A percentile compares a stretch with the other conserved stretches of the same genome.
phyloP scores from a whole-genome alignment of 2,329 filamentous ascomycete genomes.

The Calonectria honghensis region DNA sequence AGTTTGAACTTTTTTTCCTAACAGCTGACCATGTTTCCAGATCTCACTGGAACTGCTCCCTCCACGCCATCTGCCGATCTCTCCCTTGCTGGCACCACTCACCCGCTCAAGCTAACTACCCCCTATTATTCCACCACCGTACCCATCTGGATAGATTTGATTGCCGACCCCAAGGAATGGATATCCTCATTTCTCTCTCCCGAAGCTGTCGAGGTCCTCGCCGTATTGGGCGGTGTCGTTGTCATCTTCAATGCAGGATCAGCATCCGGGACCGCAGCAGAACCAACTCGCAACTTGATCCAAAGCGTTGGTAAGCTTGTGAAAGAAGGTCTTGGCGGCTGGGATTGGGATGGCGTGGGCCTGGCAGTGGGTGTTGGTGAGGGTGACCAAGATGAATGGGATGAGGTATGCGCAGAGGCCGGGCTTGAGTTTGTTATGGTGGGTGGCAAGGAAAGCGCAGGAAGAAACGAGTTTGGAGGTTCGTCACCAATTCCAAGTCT shows the following conservation, averaged over 20 bases:
- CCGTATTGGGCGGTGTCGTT: slow-evolving; percentile 76
- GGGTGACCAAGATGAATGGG: slow-evolving; percentile 74
- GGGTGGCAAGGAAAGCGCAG: slow-evolving; percentile 60
- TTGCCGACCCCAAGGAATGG: slow-evolving; percentile 72
- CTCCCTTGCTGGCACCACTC: slow-evolving; percentile 76
- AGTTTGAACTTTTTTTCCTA: slow-evolving; percentile 6
- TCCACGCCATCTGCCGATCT: slow-evolving; percentile 59
- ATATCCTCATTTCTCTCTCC: slow-evolving; percentile 74
- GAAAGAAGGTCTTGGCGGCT: slow-evolving; percentile 74
- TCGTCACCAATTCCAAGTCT: slow-evolving; percentile 45
- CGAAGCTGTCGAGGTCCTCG: slow-evolving; percentile 78
- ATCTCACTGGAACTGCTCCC: slow-evolving; percentile 70
- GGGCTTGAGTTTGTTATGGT: slow-evolving; percentile 79
- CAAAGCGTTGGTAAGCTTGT: slow-evolving; percentile 73
- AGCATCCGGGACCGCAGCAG: slow-evolving; percentile 34
- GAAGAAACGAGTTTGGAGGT: slow-evolving; percentile 76
- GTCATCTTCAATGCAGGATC: slow-evolving; percentile 60
- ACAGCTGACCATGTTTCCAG: slow-evolving; percentile 58
- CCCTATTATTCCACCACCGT: slow-evolving; percentile 77
- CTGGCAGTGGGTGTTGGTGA: slow-evolving; percentile 75
- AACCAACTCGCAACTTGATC: slow-evolving; percentile 65
- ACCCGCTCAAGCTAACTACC: slow-evolving; percentile 73
- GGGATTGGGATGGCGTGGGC: slow-evolving; percentile 79
- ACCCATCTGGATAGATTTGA: slow-evolving; percentile 81
- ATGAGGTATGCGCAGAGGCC: slow-evolving; percentile 73